These are phyloP conservation scores for Zea luxurians DNA, from an alignment of 176 grass and related monocot species.

Conservation along the genomic window DNA sequence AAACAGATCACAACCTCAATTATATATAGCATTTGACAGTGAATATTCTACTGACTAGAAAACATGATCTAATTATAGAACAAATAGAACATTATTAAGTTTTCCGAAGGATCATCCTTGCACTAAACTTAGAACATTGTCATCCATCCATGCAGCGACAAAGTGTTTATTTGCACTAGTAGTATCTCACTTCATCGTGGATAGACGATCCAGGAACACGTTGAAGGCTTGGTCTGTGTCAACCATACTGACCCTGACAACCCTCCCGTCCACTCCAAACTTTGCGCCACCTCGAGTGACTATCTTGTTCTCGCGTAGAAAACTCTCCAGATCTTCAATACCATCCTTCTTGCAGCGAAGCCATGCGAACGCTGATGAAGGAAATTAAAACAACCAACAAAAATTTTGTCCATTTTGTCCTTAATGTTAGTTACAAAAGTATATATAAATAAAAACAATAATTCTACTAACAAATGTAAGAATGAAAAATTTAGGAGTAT, in stretches of 20 bases:
- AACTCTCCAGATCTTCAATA: slow-evolving; percentile 35
- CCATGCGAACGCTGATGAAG: not conserved
- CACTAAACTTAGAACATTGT: not conserved
- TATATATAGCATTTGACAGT: not conserved
- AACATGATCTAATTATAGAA: not conserved
- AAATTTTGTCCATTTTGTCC: no score
- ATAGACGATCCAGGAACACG: slow-evolving; percentile 47
- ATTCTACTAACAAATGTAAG: no score
- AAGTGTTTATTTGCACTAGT: not conserved
- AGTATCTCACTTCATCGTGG: slow-evolving; percentile 27
- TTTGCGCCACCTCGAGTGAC: slow-evolving; percentile 42
- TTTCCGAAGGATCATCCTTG: not conserved
- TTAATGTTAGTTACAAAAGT: no score
- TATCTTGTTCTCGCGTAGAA: slow-evolving; percentile 44
- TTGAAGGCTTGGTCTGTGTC: slow-evolving; percentile 56
- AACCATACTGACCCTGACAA: slow-evolving; percentile 65
- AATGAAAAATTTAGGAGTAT: no score
- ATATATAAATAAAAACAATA: no score
- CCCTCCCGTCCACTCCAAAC: slow-evolving; percentile 41
- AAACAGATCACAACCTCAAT: not conserved
- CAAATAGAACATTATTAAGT: not conserved
- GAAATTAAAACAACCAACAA: no score
- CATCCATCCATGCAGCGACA: not conserved
- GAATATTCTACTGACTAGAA: not conserved
- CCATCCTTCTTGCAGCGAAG: slow-evolving; percentile 47